Base-by-base conservation (phyloP, 805 yeast genomes). In the Candida xiaguanensis region DNA sequence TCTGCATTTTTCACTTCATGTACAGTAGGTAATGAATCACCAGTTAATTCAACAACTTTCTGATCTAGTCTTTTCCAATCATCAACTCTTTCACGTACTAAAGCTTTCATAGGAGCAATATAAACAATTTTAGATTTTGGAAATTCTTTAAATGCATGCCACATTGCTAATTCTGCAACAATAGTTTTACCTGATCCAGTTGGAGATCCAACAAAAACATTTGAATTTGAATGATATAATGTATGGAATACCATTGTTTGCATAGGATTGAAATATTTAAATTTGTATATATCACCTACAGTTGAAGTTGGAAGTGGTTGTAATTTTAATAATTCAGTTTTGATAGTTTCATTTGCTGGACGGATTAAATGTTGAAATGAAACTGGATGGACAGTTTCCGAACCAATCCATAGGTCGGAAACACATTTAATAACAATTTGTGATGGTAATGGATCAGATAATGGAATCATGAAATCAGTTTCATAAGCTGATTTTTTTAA, bases 171-270 rank as follows among this genome's bases (percentile, higher is more conserved):
- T 56, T 93, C 99, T 0, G 98, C 96, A 20, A 95, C 98, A 24
- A 93, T 84, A 0, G 99, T 93, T 60, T 93, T 93, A 49, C 99
- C 99, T 0, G 97, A 91, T 17, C 99, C 99, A 2, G 99, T 93
- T 2, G 99, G 99, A 0, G 98, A 89, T 8, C 99, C 99, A 32
- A 93, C 86, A 59, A 93, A 85, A 0, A 84, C 90, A 56, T 85
- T 85, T 1, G 83, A 74, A 45, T 84, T 77, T 1, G 83, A 65
- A 58, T 93, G 80, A 63, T 90, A 93, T 33, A 93, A 63, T 0
- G 96, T 77, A 55, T 90, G 95, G 65, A 93, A 93, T 0, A 84
- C 77, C 98, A 91, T 91, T 0, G 98, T 91, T 63, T 93, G 99
- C 96, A 93, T 90, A 3, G 99, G 98, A 56, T 93, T 93, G 73